Percentiles rank a stretch among this genome's conserved stretches.
Conservation (phyloP, 2,329 filamentous ascomycete species). For the Fusarium tanahbumbuense region DNA sequence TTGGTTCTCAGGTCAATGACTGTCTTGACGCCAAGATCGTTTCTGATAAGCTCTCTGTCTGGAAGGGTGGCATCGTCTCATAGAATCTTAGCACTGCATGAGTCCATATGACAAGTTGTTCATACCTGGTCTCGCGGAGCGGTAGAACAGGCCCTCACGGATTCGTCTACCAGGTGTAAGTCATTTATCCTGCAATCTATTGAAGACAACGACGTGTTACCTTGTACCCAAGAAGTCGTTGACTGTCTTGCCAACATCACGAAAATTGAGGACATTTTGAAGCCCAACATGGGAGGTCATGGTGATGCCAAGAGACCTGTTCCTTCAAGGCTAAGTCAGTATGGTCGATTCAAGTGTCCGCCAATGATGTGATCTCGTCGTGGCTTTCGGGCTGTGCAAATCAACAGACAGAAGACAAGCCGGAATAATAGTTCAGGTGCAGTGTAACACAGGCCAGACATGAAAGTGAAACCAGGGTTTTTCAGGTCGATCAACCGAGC, state of each 20-base stretch:
- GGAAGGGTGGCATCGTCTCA: conserved; percentile 76
- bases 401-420: neutral
- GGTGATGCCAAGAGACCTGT: conserved; percentile 15
- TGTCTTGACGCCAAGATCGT: conserved; percentile 73
- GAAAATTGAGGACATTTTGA: conserved; percentile 73
- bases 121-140: conserved; percentile 72
- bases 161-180: conserved; percentile 55
- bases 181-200: neutral
- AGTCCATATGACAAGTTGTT: neutral
- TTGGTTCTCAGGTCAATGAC: conserved; percentile 84
- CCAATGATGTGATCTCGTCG: conserved; percentile 1
- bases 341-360: neutral
- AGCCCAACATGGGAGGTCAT: conserved; percentile 39
- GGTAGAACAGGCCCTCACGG: conserved; percentile 72
- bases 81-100: conserved; percentile 18
- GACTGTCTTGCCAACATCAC: conserved; percentile 77
- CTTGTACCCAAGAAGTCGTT: conserved; percentile 68
- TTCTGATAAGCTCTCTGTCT: conserved; percentile 70
- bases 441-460: neutral
- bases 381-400: conserved; percentile 5
- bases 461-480: conserved; percentile 25
- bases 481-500: conserved; percentile 31
- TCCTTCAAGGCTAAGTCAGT: neutral
- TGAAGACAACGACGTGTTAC: conserved; percentile 51
- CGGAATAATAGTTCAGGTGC: conserved; percentile 15